Percentiles rank a stretch among this genome's conserved stretches.
phyloP scores from a whole-genome alignment of 2,329 filamentous ascomycete species.

The Aureobasidium sp. region DNA sequence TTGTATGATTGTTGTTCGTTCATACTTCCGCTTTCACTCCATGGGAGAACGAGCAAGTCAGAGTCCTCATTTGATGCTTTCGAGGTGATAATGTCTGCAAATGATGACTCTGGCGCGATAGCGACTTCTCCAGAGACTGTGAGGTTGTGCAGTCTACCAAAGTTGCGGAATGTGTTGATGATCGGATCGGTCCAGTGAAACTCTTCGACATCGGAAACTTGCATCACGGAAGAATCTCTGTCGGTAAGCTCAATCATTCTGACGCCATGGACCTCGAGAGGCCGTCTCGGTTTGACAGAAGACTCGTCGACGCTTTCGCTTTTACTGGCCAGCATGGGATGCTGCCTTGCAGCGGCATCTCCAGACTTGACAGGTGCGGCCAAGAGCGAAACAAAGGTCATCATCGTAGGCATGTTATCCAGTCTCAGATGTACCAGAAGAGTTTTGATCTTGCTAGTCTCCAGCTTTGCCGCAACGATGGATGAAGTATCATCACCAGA shows the following conservation, averaged over 20 bases:
- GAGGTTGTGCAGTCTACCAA: conserved; percentile 76
- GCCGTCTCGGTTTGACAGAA: conserved; percentile 31
- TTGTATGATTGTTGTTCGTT: conserved; percentile 49
- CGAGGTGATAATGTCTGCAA: conserved; percentile 66
- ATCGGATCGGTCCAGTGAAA: conserved; percentile 63
- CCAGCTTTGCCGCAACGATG: conserved; percentile 41
- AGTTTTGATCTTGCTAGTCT: conserved; percentile 49
- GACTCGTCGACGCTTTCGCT: conserved; percentile 19
- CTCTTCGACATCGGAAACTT: conserved; percentile 75
- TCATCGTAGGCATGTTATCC: conserved; percentile 74
- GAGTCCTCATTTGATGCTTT: conserved; percentile 50
- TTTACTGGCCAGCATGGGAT: conserved; percentile 30
- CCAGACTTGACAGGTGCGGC: conserved; percentile 44
- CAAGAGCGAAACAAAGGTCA: conserved; percentile 75
- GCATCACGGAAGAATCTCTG: conserved; percentile 92
- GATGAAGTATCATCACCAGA: conserved; percentile 29
- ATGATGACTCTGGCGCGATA: conserved; percentile 69
- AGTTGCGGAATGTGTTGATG: conserved; percentile 83
- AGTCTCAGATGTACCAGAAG: conserved; percentile 76
- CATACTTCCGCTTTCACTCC: conserved; percentile 76
- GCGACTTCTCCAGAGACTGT: conserved; percentile 75
- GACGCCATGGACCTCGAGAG: conserved; percentile 73
- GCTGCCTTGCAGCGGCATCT: conserved; percentile 32
- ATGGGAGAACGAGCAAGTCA: conserved; percentile 74
- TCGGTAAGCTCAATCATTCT: conserved; percentile 82